Evolutionary conservation across 2,329 filamentous ascomycete species (phyloP).

Genomic region (Magnaporthiopsis rhizophila): DNA sequence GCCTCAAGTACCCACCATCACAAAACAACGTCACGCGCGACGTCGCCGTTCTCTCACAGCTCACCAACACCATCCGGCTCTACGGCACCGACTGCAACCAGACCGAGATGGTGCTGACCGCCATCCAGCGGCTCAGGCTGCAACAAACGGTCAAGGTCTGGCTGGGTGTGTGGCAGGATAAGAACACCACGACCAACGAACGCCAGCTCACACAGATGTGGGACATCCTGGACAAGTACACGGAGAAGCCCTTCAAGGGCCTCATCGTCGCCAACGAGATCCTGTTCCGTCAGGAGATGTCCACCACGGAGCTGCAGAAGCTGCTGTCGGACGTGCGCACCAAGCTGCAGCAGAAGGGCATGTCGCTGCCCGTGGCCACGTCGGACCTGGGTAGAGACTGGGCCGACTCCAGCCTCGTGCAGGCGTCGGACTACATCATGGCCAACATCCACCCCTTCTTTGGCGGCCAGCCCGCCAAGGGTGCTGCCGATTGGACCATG

Average conservation of each 20-base stretch:
- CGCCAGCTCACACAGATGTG: slow-evolving; percentile 82
- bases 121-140: slow-evolving; percentile 66
- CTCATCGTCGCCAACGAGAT: slow-evolving; percentile 80
- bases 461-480: slow-evolving; percentile 60
- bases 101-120: slow-evolving; percentile 84
- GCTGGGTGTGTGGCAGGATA: slow-evolving; percentile 90
- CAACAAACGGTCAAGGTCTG: slow-evolving; percentile 73
- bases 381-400: slow-evolving; percentile 87
- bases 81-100: slow-evolving; percentile 98
- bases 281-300: slow-evolving; percentile 69
- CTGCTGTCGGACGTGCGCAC: slow-evolving; percentile 60
- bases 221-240: slow-evolving; percentile 56
- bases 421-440: slow-evolving; percentile 80
- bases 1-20: slow-evolving; percentile 65
- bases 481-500: slow-evolving; percentile 74
- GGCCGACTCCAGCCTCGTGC: slow-evolving; percentile 57
- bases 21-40: slow-evolving; percentile 95
- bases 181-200: slow-evolving; percentile 71
- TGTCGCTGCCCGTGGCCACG: slow-evolving; percentile 72
- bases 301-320: slow-evolving; percentile 50
- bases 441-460: slow-evolving; percentile 97
- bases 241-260: slow-evolving; percentile 53
- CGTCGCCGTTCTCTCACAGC: slow-evolving; percentile 78
- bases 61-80: slow-evolving; percentile 79
- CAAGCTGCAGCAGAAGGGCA: slow-evolving; percentile 60